Conservation (phyloP, 2,329 filamentous ascomycete species). For the Lachnellula occidentalis region DNA sequence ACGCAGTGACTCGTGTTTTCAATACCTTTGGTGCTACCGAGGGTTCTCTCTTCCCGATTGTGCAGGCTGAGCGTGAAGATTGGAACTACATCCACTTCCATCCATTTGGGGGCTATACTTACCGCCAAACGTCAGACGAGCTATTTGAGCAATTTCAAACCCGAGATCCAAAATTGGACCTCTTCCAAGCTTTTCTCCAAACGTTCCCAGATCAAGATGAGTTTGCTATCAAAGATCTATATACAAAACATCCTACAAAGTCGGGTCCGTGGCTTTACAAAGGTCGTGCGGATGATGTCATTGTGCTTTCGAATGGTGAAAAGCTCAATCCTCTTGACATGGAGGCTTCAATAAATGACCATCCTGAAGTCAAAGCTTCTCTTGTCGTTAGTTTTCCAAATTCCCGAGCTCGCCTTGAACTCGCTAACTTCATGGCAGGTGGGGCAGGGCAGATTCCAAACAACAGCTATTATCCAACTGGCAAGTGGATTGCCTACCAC, state of each 20-base stretch:
- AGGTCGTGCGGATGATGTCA: conserved; percentile 11
- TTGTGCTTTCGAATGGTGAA: conserved; percentile 32
- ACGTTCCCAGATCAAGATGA: conserved; percentile 16
- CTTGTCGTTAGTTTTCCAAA: background rate
- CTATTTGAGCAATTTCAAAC: conserved; percentile 12
- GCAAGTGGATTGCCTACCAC: too few species aligned
- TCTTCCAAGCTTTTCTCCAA: conserved; percentile 12
- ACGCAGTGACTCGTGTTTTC: conserved; percentile 15
- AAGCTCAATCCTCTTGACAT: conserved; percentile 39
- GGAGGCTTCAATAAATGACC: conserved; percentile 33
- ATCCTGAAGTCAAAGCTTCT: conserved; percentile 29
- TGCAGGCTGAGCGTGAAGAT: conserved; percentile 15
- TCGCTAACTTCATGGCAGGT: too few species aligned
- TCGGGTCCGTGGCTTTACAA: too few species aligned
- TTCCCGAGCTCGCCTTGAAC: too few species aligned
- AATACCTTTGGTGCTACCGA: conserved; percentile 21
- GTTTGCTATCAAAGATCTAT: conserved; percentile 16
- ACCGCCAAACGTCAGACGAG: conserved; percentile 11
- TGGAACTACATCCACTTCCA: conserved; percentile 25
- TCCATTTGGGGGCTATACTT: conserved; percentile 12
- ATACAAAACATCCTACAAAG: conserved; percentile 12
- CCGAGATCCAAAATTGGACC: conserved; percentile 9
- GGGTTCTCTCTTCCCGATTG: conserved; percentile 13
- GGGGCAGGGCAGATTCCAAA: too few species aligned
- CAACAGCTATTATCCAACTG: too few species aligned